Conservation (phyloP, 129 eudicot genomes). For the Tagetes erecta region DNA sequence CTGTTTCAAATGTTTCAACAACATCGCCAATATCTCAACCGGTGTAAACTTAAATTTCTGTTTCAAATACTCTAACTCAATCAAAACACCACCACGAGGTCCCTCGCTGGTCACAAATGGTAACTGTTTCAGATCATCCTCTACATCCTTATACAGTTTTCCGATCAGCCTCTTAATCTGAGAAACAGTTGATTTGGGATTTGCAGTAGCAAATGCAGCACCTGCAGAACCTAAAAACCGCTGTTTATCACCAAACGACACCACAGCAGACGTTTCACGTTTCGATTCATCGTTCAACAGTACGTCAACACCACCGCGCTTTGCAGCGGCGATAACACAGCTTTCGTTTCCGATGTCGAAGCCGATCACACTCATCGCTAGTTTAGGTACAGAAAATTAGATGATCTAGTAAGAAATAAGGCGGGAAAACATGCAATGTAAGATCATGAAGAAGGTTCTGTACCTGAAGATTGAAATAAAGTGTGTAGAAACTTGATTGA, state of each 20-base stretch:
- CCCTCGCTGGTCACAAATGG: conserved; percentile 76
- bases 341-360: conserved; percentile 89
- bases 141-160: conserved; percentile 55
- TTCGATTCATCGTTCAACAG: conserved; percentile 70
- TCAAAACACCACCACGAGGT: conserved; percentile 72
- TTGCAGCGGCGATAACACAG: conserved; percentile 65
- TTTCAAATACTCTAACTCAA: conserved; percentile 62
- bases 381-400: not conserved
- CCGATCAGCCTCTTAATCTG: conserved; percentile 92
- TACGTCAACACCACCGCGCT: conserved; percentile 72
- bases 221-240: conserved; percentile 84
- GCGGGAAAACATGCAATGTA: not conserved
- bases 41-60: conserved; percentile 59
- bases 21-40: conserved; percentile 75
- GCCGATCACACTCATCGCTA: conserved; percentile 78
- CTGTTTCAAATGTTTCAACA: conserved; percentile 70
- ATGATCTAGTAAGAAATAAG: not conserved
- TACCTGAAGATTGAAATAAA: conserved; percentile 3
- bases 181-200: conserved; percentile 73
- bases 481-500: not conserved
- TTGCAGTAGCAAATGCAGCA: conserved; percentile 68
- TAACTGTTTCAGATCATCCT: conserved; percentile 57
- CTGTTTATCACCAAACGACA: conserved; percentile 81
- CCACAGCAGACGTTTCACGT: conserved; percentile 73
- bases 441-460: not conserved